Evolutionary conservation across 1,139 yeast species (phyloP).

Genomic region (Starmera stellimalicola): DNA sequence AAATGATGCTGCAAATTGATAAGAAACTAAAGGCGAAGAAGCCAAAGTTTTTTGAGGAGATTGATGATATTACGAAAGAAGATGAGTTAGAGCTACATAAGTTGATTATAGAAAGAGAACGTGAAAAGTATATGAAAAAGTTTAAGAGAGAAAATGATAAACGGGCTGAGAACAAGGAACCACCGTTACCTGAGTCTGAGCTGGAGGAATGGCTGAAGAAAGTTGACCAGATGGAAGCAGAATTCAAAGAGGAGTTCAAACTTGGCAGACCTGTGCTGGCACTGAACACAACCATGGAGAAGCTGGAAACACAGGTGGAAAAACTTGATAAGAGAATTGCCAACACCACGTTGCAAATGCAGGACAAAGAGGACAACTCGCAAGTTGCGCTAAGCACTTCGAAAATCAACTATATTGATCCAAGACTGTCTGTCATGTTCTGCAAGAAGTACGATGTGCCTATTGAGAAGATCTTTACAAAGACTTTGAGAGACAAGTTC

Average conservation of each 20-base stretch:
- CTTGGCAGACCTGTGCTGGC: slow-evolving; percentile 51
- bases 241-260: slow-evolving; percentile 50
- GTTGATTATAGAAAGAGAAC: slow-evolving; percentile 44
- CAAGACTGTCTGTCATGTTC: slow-evolving; percentile 83
- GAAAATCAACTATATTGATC: slow-evolving; percentile 91
- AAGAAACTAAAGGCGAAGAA: slow-evolving; percentile 43
- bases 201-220: slow-evolving; percentile 50
- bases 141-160: slow-evolving; percentile 75
- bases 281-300: slow-evolving; percentile 49
- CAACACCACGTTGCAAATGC: slow-evolving; percentile 62
- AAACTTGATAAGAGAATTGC: slow-evolving; percentile 63
- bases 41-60: slow-evolving; percentile 53
- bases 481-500: slow-evolving; percentile 85
- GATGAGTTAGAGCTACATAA: slow-evolving; percentile 53
- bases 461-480: slow-evolving; percentile 83
- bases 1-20: slow-evolving; percentile 61
- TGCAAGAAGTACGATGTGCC: slow-evolving; percentile 84
- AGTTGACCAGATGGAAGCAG: slow-evolving; percentile 44
- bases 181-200: slow-evolving; percentile 42
- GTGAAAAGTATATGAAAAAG: slow-evolving; percentile 53
- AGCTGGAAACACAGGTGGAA: slow-evolving; percentile 63
- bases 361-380: slow-evolving; percentile 90
- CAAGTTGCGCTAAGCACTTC: slow-evolving; percentile 91
- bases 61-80: slow-evolving; percentile 61
- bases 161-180: slow-evolving; percentile 45